These are phyloP conservation scores for Ogataea parapolymorpha DNA, from an alignment of 805 yeast genomes.

Conservation along the genomic window DNA sequence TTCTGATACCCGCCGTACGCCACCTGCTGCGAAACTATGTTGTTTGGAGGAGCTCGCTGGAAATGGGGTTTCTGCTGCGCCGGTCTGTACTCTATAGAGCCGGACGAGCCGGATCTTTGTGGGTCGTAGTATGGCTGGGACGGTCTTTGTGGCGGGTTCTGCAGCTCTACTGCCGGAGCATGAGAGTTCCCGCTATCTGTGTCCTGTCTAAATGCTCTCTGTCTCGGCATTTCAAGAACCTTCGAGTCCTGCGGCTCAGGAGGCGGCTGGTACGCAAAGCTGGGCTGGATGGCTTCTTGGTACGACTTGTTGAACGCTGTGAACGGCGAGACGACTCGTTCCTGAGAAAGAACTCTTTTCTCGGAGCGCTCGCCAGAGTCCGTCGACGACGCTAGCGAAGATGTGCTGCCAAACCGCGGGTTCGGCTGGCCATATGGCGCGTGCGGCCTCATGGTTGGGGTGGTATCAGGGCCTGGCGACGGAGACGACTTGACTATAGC, in stretches of 20 bases:
- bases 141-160: background rate
- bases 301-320: slow-evolving; percentile 33
- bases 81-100: slow-evolving; percentile 10
- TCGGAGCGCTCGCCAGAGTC: slow-evolving; percentile 9
- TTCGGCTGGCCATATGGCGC: slow-evolving; percentile 7
- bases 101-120: slow-evolving; percentile 1
- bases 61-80: slow-evolving; percentile 19
- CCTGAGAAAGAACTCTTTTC: slow-evolving; percentile 4
- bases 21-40: slow-evolving; percentile 23
- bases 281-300: slow-evolving; percentile 26
- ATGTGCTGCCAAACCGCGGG: slow-evolving; percentile 2
- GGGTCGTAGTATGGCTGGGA: background rate
- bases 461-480: slow-evolving; percentile 1
- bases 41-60: slow-evolving; percentile 27
- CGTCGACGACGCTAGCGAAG: slow-evolving; percentile 7
- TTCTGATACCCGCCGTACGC: slow-evolving; percentile 13
- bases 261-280: slow-evolving; percentile 3
- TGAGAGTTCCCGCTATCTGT: background rate
- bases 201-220: background rate
- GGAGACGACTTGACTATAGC: slow-evolving; percentile 7
- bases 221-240: slow-evolving; percentile 2
- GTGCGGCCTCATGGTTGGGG: background rate
- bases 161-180: background rate
- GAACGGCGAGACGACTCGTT: slow-evolving; percentile 34
- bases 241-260: background rate